phyloP scores from a whole-genome alignment of 306 rosid genomes.

The Adenanthera pavonina region DNA sequence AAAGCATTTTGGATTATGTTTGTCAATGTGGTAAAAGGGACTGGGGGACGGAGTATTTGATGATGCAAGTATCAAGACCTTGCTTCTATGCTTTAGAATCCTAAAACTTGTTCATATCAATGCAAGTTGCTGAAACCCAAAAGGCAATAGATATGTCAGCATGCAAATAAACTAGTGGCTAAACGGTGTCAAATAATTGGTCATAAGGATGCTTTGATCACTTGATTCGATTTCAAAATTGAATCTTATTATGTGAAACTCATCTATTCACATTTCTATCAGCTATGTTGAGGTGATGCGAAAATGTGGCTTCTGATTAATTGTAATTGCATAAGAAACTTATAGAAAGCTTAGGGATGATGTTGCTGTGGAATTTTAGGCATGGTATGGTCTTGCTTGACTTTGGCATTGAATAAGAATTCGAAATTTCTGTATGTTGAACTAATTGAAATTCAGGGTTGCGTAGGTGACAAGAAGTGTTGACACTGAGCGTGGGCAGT shows the following conservation, averaged over 20 bases:
- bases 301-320: conserved; percentile 12
- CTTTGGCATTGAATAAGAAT: conserved; percentile 5
- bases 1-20: conserved; percentile 23
- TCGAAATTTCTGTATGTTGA: conserved; percentile 24
- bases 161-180: background rate
- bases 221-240: background rate
- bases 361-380: conserved; percentile 23
- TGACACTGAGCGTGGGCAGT: conserved; percentile 74
- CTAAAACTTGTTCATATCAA: conserved; percentile 4
- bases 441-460: conserved; percentile 34
- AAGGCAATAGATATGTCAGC: conserved; percentile 25
- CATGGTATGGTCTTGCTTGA: conserved; percentile 14
- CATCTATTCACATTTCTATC: conserved; percentile 1
- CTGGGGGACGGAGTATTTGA: background rate
- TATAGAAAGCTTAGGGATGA: conserved; percentile 21
- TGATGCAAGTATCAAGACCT: conserved; percentile 20
- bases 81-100: background rate
- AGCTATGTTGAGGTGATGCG: conserved; percentile 5
- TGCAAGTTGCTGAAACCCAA: conserved; percentile 21
- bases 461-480: conserved; percentile 94
- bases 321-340: conserved; percentile 29
- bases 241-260: background rate
- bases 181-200: conserved; percentile 14
- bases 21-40: background rate
- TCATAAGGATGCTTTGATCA: background rate